Conservation (phyloP, 441 rosid genomes). For the Omphalea diandra region DNA sequence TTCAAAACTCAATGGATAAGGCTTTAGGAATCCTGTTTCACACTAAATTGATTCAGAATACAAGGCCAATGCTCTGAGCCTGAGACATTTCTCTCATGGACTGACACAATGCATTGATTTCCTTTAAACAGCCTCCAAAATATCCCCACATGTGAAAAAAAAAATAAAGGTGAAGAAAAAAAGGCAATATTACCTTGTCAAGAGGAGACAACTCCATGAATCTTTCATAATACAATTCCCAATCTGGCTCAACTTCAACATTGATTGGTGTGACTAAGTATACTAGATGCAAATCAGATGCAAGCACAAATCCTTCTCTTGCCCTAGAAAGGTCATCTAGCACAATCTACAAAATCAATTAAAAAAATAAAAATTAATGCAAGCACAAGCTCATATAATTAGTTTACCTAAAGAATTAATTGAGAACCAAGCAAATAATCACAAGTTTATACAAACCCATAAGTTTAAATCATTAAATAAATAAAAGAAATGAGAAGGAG, state of each 20-base stretch:
- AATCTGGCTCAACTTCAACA: conserved; percentile 94
- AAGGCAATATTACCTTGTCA: conserved; percentile 66
- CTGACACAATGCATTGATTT: neutral
- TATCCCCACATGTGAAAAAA: neutral
- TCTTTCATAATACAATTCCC: conserved; percentile 91
- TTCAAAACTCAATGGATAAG: neutral
- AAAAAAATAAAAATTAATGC: conserved; percentile 14
- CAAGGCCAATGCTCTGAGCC: neutral
- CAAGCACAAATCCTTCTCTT: conserved; percentile 96
- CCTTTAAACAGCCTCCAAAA: conserved; percentile 17
- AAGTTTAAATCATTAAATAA: conserved; percentile 2
- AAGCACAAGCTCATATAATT: conserved; percentile 1
- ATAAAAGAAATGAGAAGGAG: neutral
- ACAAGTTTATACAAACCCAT: neutral
- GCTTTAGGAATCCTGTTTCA: neutral
- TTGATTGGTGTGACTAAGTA: conserved; percentile 91
- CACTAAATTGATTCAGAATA: neutral
- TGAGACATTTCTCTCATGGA: neutral
- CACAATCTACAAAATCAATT: conserved; percentile 62
- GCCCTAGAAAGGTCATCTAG: conserved; percentile 97
- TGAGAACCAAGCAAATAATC: conserved; percentile 7
- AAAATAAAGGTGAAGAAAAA: neutral
- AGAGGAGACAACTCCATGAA: conserved; percentile 88
- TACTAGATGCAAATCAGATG: conserved; percentile 96
- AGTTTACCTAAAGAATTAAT: conserved; percentile 9